Conservation (phyloP, 768 basidiomycete genomes). For the Tricholoma hemisulphureum region DNA sequence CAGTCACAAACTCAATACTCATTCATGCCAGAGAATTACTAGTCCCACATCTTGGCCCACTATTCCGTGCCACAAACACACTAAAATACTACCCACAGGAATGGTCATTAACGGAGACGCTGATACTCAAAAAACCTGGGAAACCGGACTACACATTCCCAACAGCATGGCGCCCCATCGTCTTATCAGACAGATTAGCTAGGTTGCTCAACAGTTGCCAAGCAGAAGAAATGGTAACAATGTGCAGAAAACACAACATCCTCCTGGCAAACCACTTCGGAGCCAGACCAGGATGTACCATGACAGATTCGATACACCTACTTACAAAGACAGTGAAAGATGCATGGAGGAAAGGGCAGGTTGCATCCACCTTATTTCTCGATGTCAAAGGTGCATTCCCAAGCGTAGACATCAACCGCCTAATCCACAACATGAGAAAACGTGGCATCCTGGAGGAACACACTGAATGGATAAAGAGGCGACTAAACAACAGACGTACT, state of each 20-base stretch:
- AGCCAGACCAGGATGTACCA: slow-evolving; percentile 24
- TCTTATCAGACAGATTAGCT: background rate
- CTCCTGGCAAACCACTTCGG: slow-evolving; percentile 4
- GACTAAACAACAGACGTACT: background rate
- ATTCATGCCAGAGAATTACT: background rate
- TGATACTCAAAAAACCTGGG: background rate
- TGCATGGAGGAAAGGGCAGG: slow-evolving; percentile 29
- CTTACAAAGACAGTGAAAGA: slow-evolving; percentile 33
- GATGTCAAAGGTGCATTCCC: slow-evolving; percentile 23
- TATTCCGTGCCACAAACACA: background rate
- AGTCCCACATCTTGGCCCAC: background rate
- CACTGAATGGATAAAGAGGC: background rate
- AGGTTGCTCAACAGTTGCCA: background rate
- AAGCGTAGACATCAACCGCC: background rate
- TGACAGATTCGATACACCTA: slow-evolving; percentile 31
- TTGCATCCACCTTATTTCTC: slow-evolving; percentile 25
- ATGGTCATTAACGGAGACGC: background rate
- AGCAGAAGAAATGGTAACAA: background rate
- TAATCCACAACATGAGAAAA: background rate
- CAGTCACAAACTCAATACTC: background rate
- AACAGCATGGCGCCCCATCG: background rate
- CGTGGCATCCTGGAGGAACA: slow-evolving; percentile 12
- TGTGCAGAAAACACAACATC: background rate
- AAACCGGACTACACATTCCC: background rate
- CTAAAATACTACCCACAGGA: background rate